Conservation (phyloP, 2,329 filamentous ascomycete species). For the Metarhizium rileyi region DNA sequence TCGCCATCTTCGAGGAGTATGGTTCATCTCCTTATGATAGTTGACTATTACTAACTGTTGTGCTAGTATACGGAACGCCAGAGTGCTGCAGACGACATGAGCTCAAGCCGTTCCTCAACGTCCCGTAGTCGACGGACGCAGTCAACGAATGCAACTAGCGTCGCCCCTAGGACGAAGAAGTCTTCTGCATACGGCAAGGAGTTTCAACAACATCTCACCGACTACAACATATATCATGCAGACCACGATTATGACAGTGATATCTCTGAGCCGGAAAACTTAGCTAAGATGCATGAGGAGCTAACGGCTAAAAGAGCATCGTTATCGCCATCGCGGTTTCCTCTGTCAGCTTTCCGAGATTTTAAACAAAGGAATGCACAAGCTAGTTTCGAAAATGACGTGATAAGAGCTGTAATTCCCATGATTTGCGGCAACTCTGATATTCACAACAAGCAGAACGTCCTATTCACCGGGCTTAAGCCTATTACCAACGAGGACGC, state of each 20-base stretch:
- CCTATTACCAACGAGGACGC: conserved; percentile 22
- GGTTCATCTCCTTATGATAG: conserved; percentile 20
- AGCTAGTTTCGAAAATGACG: conserved; percentile 24
- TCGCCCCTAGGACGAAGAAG: not conserved
- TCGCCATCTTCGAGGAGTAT: not conserved
- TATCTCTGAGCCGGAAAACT: not conserved
- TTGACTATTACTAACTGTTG: not conserved
- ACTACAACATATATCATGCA: conserved; percentile 1
- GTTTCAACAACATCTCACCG: conserved; percentile 1
- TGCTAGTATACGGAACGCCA: not conserved
- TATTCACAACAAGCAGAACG: conserved; percentile 1
- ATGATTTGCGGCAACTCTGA: not conserved
- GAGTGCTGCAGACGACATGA: not conserved
- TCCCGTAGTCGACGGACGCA: not conserved
- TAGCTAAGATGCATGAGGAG: too few species aligned
- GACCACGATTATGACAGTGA: not conserved
- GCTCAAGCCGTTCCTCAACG: not conserved
- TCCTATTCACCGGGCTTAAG: conserved; percentile 17
- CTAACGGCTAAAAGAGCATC: too few species aligned
- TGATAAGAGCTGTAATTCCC: conserved; percentile 21
- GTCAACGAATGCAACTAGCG: not conserved
- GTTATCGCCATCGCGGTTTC: conserved; percentile 13
- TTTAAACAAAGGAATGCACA: conserved; percentile 19
- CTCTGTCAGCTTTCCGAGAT: conserved; percentile 16
- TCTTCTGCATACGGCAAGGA: conserved; percentile 3